Base-by-base conservation (phyloP, 306 rosid genomes). In the Ormosia semicastrata region DNA sequence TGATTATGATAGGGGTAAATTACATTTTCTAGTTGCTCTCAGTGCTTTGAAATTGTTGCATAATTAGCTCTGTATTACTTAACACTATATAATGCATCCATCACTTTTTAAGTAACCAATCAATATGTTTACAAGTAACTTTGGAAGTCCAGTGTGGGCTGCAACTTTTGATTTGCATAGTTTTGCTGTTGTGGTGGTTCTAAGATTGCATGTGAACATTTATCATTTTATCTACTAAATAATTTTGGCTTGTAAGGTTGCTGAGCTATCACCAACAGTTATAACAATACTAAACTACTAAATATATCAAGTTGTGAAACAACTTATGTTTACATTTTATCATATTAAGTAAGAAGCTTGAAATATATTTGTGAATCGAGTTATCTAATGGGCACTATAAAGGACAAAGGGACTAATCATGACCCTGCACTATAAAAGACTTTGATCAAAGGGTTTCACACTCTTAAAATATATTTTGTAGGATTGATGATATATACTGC, bases 401-500 rank as follows among this genome's bases (percentile, higher is more conserved):
- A 56, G 52, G 50, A 24, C 33, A 14, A 6, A 56, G 66, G 54
- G 71, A 69, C 59, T 34, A 44, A 63, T 75, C 85, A 59, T 29
- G 66, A 69, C 50, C 76, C 67, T 76, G 71, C 76, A 53, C 64
- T 57, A 33, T 43, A 33, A 70, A 63, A 18, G 71, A 18, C 71
- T 69, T 46, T 34, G 79, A 39, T 34, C 5, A n/a, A 29, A 40
- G 70, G 63, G 79, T 11, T 69, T 80, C 34, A 18, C 62, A 32
- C 49, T 69, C 14, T 32, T 3, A 76, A 75, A 70, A 41, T n/a
- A n/a, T 87, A 77, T 93, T 96, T 85, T 90, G 98, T 86, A 98
- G 98, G 33, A 1, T 86, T 56, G 99, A 96, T 73, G 99, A 96
- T 30, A 90, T 93, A 73, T 93, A 89, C 71, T 96, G 99, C 37